Evolutionary conservation across 768 basidiomycete species (phyloP).

Genomic region (Cystobasidium ongulense): DNA sequence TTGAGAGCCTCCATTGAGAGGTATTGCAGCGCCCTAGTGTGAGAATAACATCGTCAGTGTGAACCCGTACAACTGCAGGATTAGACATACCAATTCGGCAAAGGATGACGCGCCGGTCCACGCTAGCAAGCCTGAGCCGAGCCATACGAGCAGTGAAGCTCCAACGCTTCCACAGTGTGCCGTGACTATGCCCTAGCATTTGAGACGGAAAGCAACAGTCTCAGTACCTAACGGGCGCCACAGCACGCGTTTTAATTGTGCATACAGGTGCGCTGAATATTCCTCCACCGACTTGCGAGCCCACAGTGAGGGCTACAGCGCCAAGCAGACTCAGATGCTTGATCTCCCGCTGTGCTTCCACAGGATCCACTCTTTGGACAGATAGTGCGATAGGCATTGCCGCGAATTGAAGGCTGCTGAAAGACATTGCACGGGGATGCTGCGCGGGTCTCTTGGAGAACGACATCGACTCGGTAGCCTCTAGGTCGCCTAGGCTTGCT

Average conservation of each 20-base stretch:
- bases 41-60: background rate
- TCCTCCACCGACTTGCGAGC: constrained; percentile 35
- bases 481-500: background rate
- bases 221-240: constrained; percentile 41
- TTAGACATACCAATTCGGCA: constrained; percentile 20
- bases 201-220: background rate
- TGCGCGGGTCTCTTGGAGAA: background rate
- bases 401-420: background rate
- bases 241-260: background rate
- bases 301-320: constrained; percentile 37
- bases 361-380: background rate
- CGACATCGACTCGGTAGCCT: background rate
- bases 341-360: background rate
- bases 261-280: constrained; percentile 35
- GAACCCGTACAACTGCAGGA: background rate
- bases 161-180: constrained; percentile 83
- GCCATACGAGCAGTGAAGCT: constrained; percentile 77
- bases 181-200: constrained; percentile 79
- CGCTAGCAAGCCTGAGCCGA: constrained; percentile 68
- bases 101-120: constrained; percentile 74
- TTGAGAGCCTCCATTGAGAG: constrained; percentile 54
- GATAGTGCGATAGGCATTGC: background rate
- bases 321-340: constrained; percentile 24
- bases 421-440: background rate
- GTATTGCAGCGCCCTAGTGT: constrained; percentile 64